Evolutionary conservation across 352 stramenopile genomes (phyloP), one percentile per base, ranked within the genome.

Genomic region (Pythium periplocum): DNA sequence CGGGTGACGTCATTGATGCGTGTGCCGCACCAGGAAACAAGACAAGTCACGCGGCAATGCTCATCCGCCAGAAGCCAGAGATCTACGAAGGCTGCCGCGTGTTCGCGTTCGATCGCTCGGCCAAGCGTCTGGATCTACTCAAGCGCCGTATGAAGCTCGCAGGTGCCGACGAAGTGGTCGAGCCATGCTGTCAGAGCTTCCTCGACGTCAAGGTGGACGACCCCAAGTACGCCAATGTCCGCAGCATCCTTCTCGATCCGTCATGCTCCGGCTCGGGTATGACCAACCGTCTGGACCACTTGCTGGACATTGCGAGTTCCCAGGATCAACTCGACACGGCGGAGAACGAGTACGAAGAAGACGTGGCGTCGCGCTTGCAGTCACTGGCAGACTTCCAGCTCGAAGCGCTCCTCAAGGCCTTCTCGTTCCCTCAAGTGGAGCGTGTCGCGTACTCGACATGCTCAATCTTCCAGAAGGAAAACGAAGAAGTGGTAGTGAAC

Each of bases 21-120:
- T 99, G 96, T 64, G 95, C 96, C 4, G 96, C 97, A 11, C 97
- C 97, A 6, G 97, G 97, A 11, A 99, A 99, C 75, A 99, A 99
- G 74, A 99, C 97, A 12, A 97, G 88, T 65, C 96, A 99, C 71
- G 71, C 98, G 10, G 96, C 96, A 9, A 93, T 98, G 55, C 69
- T 98, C 26, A 45, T 98, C 7, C 51, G 68, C 26, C 69, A 79
- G 47, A 71, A 87, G 81, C 86, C 10, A 69, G 51, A 66, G 51
- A 55, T 48, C 48, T 26, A 26, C 17, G 39, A 62, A 84, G 35
- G 11, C 34, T 86, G 78, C 48, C 90, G 86, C 46, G 89, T 99
- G 41, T 95, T 98, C 63, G 96, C 96, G 8, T 97, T 98, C 47
- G 96, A 99, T 59, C 87, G 95, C 35, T 94, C 78, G 31, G 62